Percentiles rank a stretch among this genome's conserved stretches.
Conservation (phyloP, 768 basidiomycete species). For the Podaxis rugospora region DNA sequence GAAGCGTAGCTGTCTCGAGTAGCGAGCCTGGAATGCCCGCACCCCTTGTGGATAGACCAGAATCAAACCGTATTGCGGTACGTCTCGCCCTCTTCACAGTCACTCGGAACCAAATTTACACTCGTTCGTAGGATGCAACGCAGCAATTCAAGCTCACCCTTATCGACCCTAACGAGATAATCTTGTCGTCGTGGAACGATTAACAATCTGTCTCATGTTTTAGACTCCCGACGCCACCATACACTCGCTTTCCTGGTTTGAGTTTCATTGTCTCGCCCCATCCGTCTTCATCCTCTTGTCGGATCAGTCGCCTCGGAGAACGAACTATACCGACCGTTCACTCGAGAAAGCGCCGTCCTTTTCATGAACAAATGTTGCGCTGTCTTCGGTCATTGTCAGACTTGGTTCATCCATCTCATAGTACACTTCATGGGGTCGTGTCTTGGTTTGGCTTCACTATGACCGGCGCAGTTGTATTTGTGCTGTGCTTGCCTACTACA, state of each 20-base stretch:
- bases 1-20: constrained; percentile 4
- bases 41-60: background rate
- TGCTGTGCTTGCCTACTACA: no score
- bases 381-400: no score
- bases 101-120: background rate
- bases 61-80: background rate
- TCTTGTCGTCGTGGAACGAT: constrained; percentile 7
- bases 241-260: background rate
- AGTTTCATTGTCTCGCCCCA: background rate
- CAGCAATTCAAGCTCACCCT: background rate
- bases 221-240: background rate
- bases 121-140: background rate
- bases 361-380: no score
- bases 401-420: no score
- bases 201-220: background rate
- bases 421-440: no score
- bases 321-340: background rate
- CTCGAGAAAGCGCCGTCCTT: no score
- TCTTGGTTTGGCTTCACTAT: no score
- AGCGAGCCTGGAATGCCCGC: background rate
- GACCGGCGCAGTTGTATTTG: no score
- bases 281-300: background rate
- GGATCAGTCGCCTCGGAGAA: background rate
- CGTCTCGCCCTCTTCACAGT: background rate
- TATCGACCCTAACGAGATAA: background rate